Conservation (phyloP, 805 yeast species). For the Yarrowia alimentaria region DNA sequence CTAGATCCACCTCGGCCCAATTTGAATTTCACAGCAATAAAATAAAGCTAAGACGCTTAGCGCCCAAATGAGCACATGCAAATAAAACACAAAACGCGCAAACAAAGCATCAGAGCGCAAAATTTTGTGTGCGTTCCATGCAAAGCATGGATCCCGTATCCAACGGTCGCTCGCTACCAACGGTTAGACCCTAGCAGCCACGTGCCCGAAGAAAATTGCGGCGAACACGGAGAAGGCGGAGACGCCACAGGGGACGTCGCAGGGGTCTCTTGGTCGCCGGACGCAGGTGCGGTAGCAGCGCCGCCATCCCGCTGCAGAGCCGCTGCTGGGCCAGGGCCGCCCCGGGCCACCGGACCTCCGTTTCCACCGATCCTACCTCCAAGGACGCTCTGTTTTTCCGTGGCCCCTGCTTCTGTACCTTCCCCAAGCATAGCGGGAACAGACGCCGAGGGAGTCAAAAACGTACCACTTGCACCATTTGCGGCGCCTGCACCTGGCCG, state of each 20-base stretch:
- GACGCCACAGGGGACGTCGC: slow-evolving; percentile 4
- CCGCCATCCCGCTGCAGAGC: too few species aligned
- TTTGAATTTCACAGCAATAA: too few species aligned
- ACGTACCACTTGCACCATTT: not conserved
- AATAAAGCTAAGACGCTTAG: too few species aligned
- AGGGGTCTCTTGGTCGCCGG: not conserved
- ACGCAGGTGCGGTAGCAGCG: too few species aligned
- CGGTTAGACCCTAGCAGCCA: slow-evolving; percentile 26
- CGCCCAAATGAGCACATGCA: too few species aligned
- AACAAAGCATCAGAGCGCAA: not conserved
- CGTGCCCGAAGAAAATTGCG: slow-evolving; percentile 14
- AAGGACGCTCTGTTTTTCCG: too few species aligned
- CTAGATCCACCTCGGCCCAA: too few species aligned
- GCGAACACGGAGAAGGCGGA: slow-evolving; percentile 18
- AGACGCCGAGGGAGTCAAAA: slow-evolving; percentile 12
- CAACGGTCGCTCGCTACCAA: slow-evolving; percentile 26
- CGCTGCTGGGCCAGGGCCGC: too few species aligned
- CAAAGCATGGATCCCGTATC: too few species aligned
- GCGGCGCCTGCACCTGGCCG: not conserved
- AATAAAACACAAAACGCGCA: not conserved
- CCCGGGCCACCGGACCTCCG: too few species aligned
- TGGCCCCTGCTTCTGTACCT: not conserved
- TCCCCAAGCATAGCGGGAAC: slow-evolving; percentile 12
- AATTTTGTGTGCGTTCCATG: slow-evolving; percentile 12
- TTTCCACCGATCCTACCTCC: too few species aligned